phyloP scores from a whole-genome alignment of 1,139 yeast species.

The Yamadazyma sp. region DNA sequence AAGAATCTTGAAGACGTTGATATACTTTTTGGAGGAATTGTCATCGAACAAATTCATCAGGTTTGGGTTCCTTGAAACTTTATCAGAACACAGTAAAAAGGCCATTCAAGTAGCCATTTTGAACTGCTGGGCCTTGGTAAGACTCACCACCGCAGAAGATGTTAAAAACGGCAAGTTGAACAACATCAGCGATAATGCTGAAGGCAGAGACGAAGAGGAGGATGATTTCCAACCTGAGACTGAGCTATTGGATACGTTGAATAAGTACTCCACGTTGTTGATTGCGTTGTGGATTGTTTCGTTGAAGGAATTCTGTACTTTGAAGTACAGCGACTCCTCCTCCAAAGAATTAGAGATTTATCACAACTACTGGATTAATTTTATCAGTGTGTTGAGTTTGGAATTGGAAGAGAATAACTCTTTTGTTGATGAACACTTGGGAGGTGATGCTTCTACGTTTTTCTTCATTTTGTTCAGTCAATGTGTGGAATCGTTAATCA shows the following conservation, averaged over 20 bases:
- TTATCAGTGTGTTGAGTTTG: conserved; percentile 74
- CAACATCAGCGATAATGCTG: not conserved
- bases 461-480: conserved; percentile 82
- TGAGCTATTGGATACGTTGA: conserved; percentile 45
- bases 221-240: conserved; percentile 27
- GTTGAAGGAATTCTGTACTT: conserved; percentile 69
- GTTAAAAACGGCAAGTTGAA: conserved; percentile 4
- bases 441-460: conserved; percentile 69
- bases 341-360: conserved; percentile 57
- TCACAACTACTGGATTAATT: conserved; percentile 73
- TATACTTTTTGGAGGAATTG: conserved; percentile 65
- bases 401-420: conserved; percentile 54
- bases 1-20: conserved; percentile 68
- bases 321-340: conserved; percentile 49
- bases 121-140: conserved; percentile 87
- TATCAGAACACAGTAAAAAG: conserved; percentile 56
- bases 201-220: conserved; percentile 29
- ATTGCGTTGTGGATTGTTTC: conserved; percentile 79
- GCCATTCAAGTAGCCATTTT: conserved; percentile 70
- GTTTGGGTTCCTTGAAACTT: conserved; percentile 43
- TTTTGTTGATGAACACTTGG: conserved; percentile 44
- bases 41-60: conserved; percentile 44
- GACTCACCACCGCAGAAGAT: conserved; percentile 45
- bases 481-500: conserved; percentile 73
- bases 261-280: conserved; percentile 58